phyloP scores from a whole-genome alignment of 495 filamentous ascomycete genomes.

The Neurospora sp. region DNA sequence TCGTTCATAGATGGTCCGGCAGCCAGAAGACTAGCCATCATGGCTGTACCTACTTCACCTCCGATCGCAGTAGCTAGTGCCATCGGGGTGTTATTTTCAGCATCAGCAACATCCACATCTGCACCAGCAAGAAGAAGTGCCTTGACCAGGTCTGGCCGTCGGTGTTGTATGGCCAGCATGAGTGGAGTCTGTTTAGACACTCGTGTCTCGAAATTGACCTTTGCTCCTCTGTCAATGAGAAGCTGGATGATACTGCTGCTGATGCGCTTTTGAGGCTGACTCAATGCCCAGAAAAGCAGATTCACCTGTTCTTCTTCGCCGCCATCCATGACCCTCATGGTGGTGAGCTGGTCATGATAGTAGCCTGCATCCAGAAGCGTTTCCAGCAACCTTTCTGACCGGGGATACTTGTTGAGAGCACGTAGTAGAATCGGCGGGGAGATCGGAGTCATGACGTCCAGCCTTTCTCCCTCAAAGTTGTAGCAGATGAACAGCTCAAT shows the following conservation, averaged over 20 bases:
- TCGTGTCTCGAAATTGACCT: constrained; percentile 35
- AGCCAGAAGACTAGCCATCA: constrained; percentile 36
- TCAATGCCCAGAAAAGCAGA: constrained; percentile 36
- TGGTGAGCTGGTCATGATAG: constrained; percentile 34
- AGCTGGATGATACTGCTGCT: constrained; percentile 34
- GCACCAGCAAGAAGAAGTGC: constrained; percentile 32
- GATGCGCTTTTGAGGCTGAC: constrained; percentile 40
- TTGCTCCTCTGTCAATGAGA: constrained; percentile 32
- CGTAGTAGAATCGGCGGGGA: constrained; percentile 31
- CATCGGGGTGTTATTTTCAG: constrained; percentile 34
- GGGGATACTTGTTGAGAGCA: constrained; percentile 33
- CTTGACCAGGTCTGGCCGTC: constrained; percentile 34
- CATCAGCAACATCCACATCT: constrained; percentile 34
- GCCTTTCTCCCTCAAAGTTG: constrained; percentile 25
- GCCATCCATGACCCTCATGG: constrained; percentile 22
- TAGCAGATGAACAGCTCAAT: constrained; percentile 34
- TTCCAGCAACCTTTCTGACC: constrained; percentile 31
- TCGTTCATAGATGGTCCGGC: constrained; percentile 38
- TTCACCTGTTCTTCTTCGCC: constrained; percentile 34
- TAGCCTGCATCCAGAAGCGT: constrained; percentile 36
- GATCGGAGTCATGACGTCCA: constrained; percentile 28
- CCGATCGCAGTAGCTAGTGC: constrained; percentile 38
- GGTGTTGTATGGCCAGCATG: constrained; percentile 35
- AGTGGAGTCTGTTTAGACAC: constrained; percentile 35
- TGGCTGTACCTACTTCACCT: constrained; percentile 31